Conservation (phyloP, 495 filamentous ascomycete species). For the Oleoguttula mirabilis region DNA sequence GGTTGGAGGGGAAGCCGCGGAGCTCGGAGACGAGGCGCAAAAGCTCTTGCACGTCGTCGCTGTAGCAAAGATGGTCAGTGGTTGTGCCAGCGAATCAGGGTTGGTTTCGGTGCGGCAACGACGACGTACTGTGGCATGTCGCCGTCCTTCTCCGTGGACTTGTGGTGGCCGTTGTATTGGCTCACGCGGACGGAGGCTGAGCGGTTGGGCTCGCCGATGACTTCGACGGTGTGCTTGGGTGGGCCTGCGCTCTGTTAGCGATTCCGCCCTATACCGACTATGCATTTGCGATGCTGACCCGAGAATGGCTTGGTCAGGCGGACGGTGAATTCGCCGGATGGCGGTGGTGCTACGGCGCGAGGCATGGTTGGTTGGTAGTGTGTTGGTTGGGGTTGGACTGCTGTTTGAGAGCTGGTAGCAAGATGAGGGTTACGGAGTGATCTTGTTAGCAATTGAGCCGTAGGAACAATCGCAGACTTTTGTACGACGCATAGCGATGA, state of each 20-base stretch:
- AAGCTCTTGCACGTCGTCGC: slow-evolving; percentile 22
- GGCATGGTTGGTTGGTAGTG: slow-evolving; percentile 21
- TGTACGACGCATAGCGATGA: too few species aligned
- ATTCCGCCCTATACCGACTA: background rate
- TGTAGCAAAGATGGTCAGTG: too few species aligned
- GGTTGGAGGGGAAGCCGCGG: slow-evolving; percentile 21
- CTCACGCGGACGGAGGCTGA: slow-evolving; percentile 6
- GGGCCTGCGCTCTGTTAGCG: background rate
- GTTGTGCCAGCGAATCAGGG: too few species aligned
- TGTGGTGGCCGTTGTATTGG: slow-evolving; percentile 1
- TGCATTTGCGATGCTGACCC: slow-evolving; percentile 6
- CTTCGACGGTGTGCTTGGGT: slow-evolving; percentile 17
- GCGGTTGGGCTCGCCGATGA: slow-evolving; percentile 21
- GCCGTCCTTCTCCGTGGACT: slow-evolving; percentile 14
- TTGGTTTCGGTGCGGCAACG: too few species aligned
- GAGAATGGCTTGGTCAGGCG: slow-evolving; percentile 19
- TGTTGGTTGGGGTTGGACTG: too few species aligned
- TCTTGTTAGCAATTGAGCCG: too few species aligned
- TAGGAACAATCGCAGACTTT: too few species aligned
- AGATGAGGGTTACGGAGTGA: too few species aligned
- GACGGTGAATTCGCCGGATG: slow-evolving; percentile 19
- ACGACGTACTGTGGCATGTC: slow-evolving; percentile 15
- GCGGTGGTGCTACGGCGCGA: slow-evolving; percentile 18
- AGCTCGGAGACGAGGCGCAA: slow-evolving; percentile 12
- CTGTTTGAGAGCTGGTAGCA: too few species aligned